Conservation (phyloP, 164 flowering plant genomes). For the Pachysandra terminalis region DNA sequence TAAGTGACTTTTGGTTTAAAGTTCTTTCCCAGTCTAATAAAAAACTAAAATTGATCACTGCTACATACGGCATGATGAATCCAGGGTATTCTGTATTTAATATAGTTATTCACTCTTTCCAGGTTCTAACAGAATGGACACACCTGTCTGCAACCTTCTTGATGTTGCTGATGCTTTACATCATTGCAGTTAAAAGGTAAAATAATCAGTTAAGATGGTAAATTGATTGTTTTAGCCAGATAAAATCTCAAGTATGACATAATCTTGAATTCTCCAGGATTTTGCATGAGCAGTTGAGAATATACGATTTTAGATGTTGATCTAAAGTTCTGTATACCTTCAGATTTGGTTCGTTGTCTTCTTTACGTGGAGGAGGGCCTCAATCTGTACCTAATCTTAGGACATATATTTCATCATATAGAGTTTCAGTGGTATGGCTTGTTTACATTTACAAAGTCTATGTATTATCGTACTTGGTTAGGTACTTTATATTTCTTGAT, state of each 20-base stretch:
- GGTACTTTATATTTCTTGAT: neutral
- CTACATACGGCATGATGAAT: neutral
- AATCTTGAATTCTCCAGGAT: neutral
- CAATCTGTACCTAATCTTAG: slow-evolving; percentile 29
- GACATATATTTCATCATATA: slow-evolving; percentile 56
- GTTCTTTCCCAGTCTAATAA: neutral
- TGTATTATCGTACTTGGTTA: slow-evolving; percentile 1
- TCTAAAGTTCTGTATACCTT: slow-evolving; percentile 7
- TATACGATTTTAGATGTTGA: neutral
- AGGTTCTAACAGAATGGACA: slow-evolving; percentile 79
- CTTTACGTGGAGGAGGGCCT: slow-evolving; percentile 18
- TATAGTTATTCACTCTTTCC: slow-evolving; percentile 16
- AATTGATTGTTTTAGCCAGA: neutral
- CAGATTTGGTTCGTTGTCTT: slow-evolving; percentile 39
- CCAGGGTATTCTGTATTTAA: neutral
- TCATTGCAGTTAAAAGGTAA: slow-evolving; percentile 48
- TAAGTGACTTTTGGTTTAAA: neutral
- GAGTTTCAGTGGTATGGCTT: slow-evolving; percentile 60
- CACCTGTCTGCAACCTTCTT: slow-evolving; percentile 33
- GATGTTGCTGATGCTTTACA: slow-evolving; percentile 30
- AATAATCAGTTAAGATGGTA: neutral
- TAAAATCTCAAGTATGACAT: neutral
- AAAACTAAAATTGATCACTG: too few species aligned
- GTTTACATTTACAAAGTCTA: neutral
- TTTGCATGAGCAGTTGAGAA: slow-evolving; percentile 2